Evolutionary conservation across 1,139 yeast genomes (phyloP).

Genomic region (Meyerozyma sp.): DNA sequence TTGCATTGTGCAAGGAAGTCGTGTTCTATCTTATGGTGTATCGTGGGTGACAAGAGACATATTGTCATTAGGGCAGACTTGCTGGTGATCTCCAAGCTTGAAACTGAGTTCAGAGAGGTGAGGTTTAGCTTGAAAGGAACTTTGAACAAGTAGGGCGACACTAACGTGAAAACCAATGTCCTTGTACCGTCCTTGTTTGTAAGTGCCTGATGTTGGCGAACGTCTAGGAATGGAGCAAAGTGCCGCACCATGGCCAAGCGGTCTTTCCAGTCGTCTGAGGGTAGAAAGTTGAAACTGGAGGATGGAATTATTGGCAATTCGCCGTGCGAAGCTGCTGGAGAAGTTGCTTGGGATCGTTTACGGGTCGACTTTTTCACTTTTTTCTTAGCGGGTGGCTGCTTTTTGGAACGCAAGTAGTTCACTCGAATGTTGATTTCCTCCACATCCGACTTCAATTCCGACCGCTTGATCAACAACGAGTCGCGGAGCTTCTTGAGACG

Average conservation of each 20-base stretch:
- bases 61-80: slow-evolving; percentile 7
- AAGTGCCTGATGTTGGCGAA: slow-evolving; percentile 11
- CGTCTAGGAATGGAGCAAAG: slow-evolving; percentile 23
- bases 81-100: slow-evolving; percentile 6
- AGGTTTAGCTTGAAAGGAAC: slow-evolving; percentile 15
- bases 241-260: slow-evolving; percentile 21
- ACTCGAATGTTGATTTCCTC: neutral
- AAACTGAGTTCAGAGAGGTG: slow-evolving; percentile 14
- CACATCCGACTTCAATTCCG: neutral
- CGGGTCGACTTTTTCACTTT: neutral
- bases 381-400: neutral
- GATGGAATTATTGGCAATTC: neutral
- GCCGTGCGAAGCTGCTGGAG: neutral
- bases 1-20: slow-evolving; percentile 24
- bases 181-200: slow-evolving; percentile 10
- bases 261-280: slow-evolving; percentile 31
- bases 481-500: neutral
- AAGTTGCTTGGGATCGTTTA: neutral
- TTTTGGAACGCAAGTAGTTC: neutral
- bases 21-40: slow-evolving; percentile 11
- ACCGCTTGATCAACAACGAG: neutral
- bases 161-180: slow-evolving; percentile 16
- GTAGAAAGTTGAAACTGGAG: slow-evolving; percentile 26
- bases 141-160: slow-evolving; percentile 21
- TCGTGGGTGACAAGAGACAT: slow-evolving; percentile 19